Evolutionary conservation across 2,329 filamentous ascomycete genomes (phyloP).

Genomic region (Neofusicoccum cordaticola): DNA sequence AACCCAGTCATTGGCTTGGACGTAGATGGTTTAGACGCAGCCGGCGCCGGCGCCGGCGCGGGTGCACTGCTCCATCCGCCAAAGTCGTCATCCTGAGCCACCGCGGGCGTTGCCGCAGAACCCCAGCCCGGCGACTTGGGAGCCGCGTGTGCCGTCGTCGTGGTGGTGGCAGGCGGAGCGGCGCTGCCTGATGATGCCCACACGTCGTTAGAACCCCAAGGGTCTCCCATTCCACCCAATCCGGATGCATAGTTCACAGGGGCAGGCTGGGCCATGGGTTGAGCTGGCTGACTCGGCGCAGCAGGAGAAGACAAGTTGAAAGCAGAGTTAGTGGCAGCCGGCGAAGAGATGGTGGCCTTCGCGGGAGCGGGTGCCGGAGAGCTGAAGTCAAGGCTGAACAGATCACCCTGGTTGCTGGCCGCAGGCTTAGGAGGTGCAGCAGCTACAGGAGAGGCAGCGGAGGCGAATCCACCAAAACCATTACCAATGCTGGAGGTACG

Average conservation of each 20-base stretch:
- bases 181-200: slow-evolving; percentile 67
- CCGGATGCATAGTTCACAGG: slow-evolving; percentile 30
- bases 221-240: slow-evolving; percentile 58
- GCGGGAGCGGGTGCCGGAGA: slow-evolving; percentile 30
- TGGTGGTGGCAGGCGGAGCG: slow-evolving; percentile 37
- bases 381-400: slow-evolving; percentile 68
- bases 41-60: slow-evolving; percentile 45
- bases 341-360: slow-evolving; percentile 32
- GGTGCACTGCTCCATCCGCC: slow-evolving; percentile 86
- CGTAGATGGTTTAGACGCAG: slow-evolving; percentile 20
- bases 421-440: slow-evolving; percentile 47
- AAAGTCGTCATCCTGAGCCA: slow-evolving; percentile 90
- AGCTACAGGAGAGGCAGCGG: slow-evolving; percentile 57
- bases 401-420: slow-evolving; percentile 59
- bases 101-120: slow-evolving; percentile 57
- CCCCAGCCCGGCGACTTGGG: slow-evolving; percentile 50
- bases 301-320: slow-evolving; percentile 72
- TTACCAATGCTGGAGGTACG: slow-evolving; percentile 55
- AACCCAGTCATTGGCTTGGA: slow-evolving; percentile 53
- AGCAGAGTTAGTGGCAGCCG: slow-evolving; percentile 57
- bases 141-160: slow-evolving; percentile 36
- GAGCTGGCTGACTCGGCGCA: slow-evolving; percentile 34
- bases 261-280: slow-evolving; percentile 30
- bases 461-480: slow-evolving; percentile 61
- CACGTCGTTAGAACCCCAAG: slow-evolving; percentile 79